Conservation (phyloP, 345 rosid genomes). For the Dipteronia dyeriana region DNA sequence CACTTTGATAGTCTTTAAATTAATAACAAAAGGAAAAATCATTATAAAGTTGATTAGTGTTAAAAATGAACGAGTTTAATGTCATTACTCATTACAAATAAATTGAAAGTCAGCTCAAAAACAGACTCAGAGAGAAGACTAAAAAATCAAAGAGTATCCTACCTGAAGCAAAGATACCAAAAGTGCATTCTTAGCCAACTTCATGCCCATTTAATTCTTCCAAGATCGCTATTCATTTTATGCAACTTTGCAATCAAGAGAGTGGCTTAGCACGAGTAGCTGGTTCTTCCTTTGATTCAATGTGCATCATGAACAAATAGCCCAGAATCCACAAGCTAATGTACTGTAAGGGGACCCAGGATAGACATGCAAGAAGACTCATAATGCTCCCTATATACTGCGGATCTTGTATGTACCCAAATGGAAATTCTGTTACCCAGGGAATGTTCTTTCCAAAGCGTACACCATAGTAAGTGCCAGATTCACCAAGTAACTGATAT, state of each 20-base stretch:
- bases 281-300: conserved; percentile 73
- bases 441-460: conserved; percentile 79
- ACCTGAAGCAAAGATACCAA: background rate
- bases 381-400: conserved; percentile 84
- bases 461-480: conserved; percentile 88
- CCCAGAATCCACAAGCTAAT: conserved; percentile 77
- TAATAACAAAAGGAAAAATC: background rate
- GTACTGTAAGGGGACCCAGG: conserved; percentile 86
- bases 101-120: background rate
- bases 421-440: conserved; percentile 89
- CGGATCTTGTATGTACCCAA: conserved; percentile 87
- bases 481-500: conserved; percentile 85
- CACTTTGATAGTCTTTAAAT: background rate
- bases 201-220: background rate
- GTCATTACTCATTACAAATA: background rate
- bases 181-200: background rate
- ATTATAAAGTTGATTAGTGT: background rate
- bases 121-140: background rate
- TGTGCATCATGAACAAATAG: conserved; percentile 58
- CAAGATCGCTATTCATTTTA: conserved; percentile 19
- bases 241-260: conserved; percentile 33
- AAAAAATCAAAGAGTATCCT: background rate
- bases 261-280: conserved; percentile 65
- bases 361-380: conserved; percentile 71
- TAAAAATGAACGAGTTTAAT: conserved; percentile 3